Conservation (phyloP, 768 basidiomycete genomes). For the Macrolepiota fuliginosa region DNA sequence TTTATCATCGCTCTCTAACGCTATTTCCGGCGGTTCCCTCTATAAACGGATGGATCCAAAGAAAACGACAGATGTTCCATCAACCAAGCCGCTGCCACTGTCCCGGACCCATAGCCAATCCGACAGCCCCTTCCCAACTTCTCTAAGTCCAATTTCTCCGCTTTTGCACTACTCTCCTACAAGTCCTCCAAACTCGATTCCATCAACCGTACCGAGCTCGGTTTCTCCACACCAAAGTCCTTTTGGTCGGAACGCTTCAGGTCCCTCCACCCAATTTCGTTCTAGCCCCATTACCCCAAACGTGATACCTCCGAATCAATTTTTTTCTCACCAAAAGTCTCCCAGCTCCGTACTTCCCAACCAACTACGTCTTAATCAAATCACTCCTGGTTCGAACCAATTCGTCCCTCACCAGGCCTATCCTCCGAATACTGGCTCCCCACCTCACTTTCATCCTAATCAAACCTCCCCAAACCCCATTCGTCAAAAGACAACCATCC, state of each 20-base stretch:
- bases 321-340: background rate
- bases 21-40: background rate
- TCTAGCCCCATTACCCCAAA: background rate
- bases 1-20: background rate
- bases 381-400: background rate
- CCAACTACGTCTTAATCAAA: background rate
- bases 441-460: background rate
- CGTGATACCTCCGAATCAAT: background rate
- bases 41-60: background rate
- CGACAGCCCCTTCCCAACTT: background rate
- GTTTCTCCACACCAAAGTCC: background rate
- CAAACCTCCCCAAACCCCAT: background rate
- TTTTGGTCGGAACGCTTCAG: background rate
- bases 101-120: background rate
- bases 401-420: background rate
- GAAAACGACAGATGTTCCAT: background rate
- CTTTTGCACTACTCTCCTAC: background rate
- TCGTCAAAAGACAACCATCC: background rate
- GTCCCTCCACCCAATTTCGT: background rate
- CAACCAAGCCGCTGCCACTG: background rate
- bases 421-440: background rate
- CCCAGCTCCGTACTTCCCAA: background rate
- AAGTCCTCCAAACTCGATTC: background rate
- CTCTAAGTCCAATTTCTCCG: background rate
- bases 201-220: background rate